Base-by-base conservation (phyloP, 805 yeast genomes). In the Sugiyamaella floridensis region DNA sequence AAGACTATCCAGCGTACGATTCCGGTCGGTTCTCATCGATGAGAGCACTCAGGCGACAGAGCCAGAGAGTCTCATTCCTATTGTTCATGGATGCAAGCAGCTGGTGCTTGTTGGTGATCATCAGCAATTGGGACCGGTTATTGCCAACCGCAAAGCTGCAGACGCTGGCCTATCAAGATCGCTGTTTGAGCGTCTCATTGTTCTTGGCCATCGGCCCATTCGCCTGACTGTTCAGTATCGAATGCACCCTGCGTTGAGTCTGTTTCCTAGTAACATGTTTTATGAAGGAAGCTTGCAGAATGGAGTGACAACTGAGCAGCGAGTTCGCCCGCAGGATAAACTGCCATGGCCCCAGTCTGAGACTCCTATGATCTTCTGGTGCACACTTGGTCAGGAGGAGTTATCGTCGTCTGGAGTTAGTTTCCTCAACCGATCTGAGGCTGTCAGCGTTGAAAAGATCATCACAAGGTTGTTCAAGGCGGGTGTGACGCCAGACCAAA, bases 311-410 rank as follows among this genome's bases (percentile, higher is more conserved):
- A 76, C 80, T 34, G 86, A 82, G 50, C 83, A 88, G 56, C 76
- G 97, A 56, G 20, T 77, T 12, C 65, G 83, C 16, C 56, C 69
- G 1, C 71, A 78, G 29, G 73, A 81, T 6, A 72, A 77, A 4
- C 89, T 89, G 71, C 96, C 96, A n/a, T 90, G 97, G 97, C 96
- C 96, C 1, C 83, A 86, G 26, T 74, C 75, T 20, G 83, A 81
- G 47, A 76, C 75, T 4, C 97, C 97, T n/a, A 88, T 89, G 96
- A 86, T 90, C 93, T 87, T 90, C 62, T 89, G 97, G 97, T 84
- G 87, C 0, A 83, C 83, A 59, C 81, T 82, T 64, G 96, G 97
- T 41, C 82, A 85, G 58, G 97, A 90, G 71, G 97, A 90, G 68
- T 79, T 90, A 49, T 81, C 93, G 20, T 79, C 83, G 0, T 77